phyloP scores from a whole-genome alignment of 2,329 filamentous ascomycete species.

The Stromatinia cepivora region DNA sequence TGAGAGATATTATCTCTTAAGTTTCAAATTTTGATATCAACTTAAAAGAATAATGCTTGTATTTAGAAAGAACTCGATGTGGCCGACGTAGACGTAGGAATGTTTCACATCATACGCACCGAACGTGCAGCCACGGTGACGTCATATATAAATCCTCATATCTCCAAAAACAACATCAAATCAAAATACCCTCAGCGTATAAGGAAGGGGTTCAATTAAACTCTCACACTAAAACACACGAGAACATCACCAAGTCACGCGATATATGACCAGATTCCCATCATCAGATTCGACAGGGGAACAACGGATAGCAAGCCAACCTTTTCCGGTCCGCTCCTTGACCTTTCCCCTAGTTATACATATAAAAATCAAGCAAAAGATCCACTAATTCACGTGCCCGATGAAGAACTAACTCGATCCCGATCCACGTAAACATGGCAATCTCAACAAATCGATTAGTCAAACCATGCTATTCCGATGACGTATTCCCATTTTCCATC shows the following conservation, averaged over 20 bases:
- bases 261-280: too few relatives aligned
- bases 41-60: too few relatives aligned
- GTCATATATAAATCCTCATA: background rate
- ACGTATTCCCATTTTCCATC: background rate
- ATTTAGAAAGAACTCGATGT: too few relatives aligned
- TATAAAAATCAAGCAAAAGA: background rate
- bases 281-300: too few relatives aligned
- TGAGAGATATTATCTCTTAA: too few relatives aligned
- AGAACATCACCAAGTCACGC: too few relatives aligned
- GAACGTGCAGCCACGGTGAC: background rate
- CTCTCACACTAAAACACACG: background rate
- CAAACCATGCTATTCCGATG: background rate
- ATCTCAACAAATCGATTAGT: constrained; percentile 16
- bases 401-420: background rate
- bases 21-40: too few relatives aligned
- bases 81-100: background rate
- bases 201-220: background rate
- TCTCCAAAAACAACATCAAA: background rate
- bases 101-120: background rate
- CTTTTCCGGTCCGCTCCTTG: background rate
- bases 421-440: background rate
- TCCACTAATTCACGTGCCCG: background rate
- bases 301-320: background rate
- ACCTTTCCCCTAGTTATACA: background rate
- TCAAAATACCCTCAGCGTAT: background rate